phyloP scores from a whole-genome alignment of 495 filamentous ascomycete genomes.

The Podospora comata region DNA sequence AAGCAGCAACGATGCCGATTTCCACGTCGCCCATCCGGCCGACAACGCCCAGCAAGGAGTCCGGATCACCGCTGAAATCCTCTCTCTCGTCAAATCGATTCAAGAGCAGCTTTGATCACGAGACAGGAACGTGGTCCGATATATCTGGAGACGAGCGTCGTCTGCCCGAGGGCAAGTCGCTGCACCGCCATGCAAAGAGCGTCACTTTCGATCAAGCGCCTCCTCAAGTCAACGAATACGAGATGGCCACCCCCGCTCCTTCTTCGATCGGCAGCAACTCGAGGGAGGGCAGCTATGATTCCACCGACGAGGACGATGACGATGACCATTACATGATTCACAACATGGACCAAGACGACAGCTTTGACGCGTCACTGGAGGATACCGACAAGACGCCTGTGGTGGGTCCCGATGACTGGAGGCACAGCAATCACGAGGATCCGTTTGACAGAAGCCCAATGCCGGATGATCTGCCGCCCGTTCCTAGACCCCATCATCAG shows the following conservation, averaged over 20 bases:
- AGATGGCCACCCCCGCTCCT: constrained; percentile 92
- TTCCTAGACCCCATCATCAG: constrained; percentile 42
- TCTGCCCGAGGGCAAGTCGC: constrained; percentile 54
- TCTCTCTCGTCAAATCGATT: constrained; percentile 71
- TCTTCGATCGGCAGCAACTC: constrained; percentile 86
- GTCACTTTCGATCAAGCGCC: constrained; percentile 94
- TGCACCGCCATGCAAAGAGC: constrained; percentile 85
- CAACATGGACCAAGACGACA: constrained; percentile 72
- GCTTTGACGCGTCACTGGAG: constrained; percentile 89
- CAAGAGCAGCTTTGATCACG: constrained; percentile 67
- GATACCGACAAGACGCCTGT: constrained; percentile 96
- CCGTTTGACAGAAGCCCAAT: constrained; percentile 68
- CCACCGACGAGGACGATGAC: constrained; percentile 67
- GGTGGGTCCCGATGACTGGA: constrained; percentile 93
- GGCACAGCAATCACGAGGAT: constrained; percentile 68
- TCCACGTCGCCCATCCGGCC: constrained; percentile 31
- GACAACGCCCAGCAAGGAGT: constrained; percentile 68
- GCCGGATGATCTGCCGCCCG: constrained; percentile 43
- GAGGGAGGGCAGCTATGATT: constrained; percentile 87
- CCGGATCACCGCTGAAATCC: constrained; percentile 78
- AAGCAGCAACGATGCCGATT: constrained; percentile 18
- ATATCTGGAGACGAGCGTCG: constrained; percentile 51
- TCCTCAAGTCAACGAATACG: constrained; percentile 93
- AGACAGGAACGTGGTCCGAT: constrained; percentile 70
- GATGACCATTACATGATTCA: constrained; percentile 64